Base-by-base conservation (phyloP, 2,329 filamentous ascomycete genomes). In the Aspergillus hortae region DNA sequence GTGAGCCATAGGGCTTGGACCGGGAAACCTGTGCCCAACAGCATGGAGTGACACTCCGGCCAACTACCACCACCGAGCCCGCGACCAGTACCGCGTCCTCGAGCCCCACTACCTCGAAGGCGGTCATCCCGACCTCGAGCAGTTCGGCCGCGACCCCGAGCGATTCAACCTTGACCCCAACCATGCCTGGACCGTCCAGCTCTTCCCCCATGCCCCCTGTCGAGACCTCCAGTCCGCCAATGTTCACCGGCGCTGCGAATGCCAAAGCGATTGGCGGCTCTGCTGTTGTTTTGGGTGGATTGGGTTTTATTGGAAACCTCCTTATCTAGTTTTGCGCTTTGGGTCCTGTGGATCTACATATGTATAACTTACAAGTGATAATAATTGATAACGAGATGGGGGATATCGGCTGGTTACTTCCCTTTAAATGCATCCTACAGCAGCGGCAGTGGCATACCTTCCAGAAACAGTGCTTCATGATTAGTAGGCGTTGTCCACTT, bases 211-310 rank as follows among this genome's bases (percentile, higher is more conserved):
- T 38, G 4, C 41, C 48, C 10, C 35, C 48, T 36, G 15, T 32
- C n/a, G 32, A 30, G 40, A 19, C 40, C 14, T 36, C 48, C n/a
- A 44, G 40, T 32, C 21, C 40, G 25, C 41, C 41, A n/a, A 19
- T 51, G 6, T 51, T 51, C 43, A 51, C 48, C 9, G 48, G 40
- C 11, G 48, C 17, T 5, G 48, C 48, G 15, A 51, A 48, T 43
- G 36, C 46, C 10, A 41, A 49, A 9, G 25, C 44, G 12, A 30
- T 43, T 46, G 55, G 11, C 50, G 48, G 32, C 36, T 49, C 14
- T 43, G 36, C 19, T 33, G 25, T 49, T 38, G 38, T 25, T 35
- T 32, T 46, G 3, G 44, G 44, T 6, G 44, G 44, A 1, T n/a
- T 46, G 44, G 44, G 44, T 2, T 35, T 46, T 6, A 10, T 35